Evolutionary conservation across 2,329 filamentous ascomycete species (phyloP), one percentile per base, ranked within the genome.

Genomic region (Plenodomus biglobosus): DNA sequence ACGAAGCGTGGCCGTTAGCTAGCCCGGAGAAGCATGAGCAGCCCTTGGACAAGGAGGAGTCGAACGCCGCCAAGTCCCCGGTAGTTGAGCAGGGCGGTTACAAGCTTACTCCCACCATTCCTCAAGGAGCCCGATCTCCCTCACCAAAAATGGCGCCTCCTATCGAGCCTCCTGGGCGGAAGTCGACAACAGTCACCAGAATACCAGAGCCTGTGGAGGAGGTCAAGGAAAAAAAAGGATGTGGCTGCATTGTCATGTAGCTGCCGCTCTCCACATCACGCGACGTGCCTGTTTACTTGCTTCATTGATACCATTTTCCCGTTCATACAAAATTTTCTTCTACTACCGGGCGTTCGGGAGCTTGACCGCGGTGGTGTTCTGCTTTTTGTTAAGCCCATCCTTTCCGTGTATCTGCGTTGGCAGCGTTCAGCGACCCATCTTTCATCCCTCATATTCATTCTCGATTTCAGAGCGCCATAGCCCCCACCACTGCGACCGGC

Each of bases 191-290:
- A 4, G 27, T 32, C 11, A 75, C 80, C 38, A 76, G 78, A 53
- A 67, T 83, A 19, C 80, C 81, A 38, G 78, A 84, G 40, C 76
- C 79, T 3, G 75, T 76, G 10, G 79, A 83, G 50, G 78, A 79
- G 58, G 77, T 80, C 55, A 78, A 82, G 59, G 78, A 83, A 60
- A 78, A 83, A 61, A 81, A 78, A 55, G 80, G 86, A 59, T 84
- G 82, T 49, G 88, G 86, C 71, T 91, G 87, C 71, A 76, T 89
- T 52, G 80, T 92, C 58, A 90, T 90, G 87, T 90, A 77, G 64
- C 55, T 40, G 61, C 58, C 13, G 10, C 15, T 15, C 27, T 32
- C 27, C 55, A 48, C 54, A 47, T 53, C 52, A 52, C 48, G 46
- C 44, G 44, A 56, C 62, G 66, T 69, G 65, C 61, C 64, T 59